Conservation (phyloP, 228 moss, liverwort and hornwort species). For the Sphagnum fallax region DNA sequence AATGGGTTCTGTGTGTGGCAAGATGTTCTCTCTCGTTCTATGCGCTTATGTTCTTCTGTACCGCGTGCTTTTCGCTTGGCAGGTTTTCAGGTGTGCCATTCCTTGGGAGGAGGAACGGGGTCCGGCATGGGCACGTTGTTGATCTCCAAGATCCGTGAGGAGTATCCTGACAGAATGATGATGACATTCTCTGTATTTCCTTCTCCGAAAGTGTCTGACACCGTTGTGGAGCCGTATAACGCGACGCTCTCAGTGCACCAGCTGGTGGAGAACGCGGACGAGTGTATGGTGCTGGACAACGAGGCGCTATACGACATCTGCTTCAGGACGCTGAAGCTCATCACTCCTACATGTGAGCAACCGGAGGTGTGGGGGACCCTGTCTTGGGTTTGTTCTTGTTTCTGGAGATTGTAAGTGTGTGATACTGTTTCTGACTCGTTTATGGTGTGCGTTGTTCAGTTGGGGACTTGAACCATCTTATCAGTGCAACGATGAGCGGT, state of each 20-base stretch:
- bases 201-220: conserved; percentile 10
- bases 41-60: no score
- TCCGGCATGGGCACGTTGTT: conserved; percentile 12
- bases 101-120: conserved; percentile 9
- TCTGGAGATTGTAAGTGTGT: background rate
- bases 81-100: conserved; percentile 32
- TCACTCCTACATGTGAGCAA: conserved; percentile 7
- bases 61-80: background rate
- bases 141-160: conserved; percentile 14
- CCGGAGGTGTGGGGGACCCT: background rate
- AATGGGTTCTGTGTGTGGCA: no score
- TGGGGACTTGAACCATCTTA: conserved; percentile 10
- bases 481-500: conserved; percentile 10
- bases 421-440: background rate
- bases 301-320: conserved; percentile 30
- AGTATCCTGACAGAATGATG: conserved; percentile 14
- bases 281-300: conserved; percentile 13
- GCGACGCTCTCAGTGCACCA: conserved; percentile 35
- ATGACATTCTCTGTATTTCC: conserved; percentile 10
- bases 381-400: background rate
- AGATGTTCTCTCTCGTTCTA: no score
- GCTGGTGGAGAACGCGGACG: conserved; percentile 32
- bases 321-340: conserved; percentile 14
- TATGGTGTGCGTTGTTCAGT: conserved; percentile 1
- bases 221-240: conserved; percentile 34